Percentiles rank a stretch among this genome's conserved stretches.
Evolutionary conservation across 2,329 filamentous ascomycete genomes (phyloP).

Genomic region (Claviceps paspali): DNA sequence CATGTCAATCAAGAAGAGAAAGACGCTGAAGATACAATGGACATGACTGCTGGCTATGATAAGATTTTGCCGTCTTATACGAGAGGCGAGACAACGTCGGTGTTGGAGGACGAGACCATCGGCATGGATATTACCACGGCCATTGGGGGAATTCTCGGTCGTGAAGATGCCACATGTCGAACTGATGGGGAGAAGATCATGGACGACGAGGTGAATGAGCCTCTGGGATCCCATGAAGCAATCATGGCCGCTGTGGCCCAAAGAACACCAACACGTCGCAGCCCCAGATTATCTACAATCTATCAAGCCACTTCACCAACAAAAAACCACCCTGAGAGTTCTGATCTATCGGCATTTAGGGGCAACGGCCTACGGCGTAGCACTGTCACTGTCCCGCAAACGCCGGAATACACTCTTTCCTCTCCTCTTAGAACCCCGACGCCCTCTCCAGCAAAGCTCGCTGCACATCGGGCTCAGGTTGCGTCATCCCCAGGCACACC

Average conservation of each 20-base stretch:
- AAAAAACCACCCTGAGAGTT: slow-evolving; percentile 35
- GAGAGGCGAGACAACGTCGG: slow-evolving; percentile 17
- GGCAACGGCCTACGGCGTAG: slow-evolving; percentile 35
- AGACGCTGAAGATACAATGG: slow-evolving; percentile 20
- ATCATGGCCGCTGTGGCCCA: slow-evolving; percentile 14
- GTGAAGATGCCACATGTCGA: slow-evolving; percentile 14
- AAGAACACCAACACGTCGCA: slow-evolving; percentile 9
- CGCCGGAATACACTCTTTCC: slow-evolving; percentile 8
- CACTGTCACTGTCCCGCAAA: slow-evolving; percentile 20
- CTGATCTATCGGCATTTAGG: slow-evolving; percentile 37
- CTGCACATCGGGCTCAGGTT: slow-evolving; percentile 8
- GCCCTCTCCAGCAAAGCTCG: slow-evolving; percentile 12
- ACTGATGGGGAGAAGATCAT: slow-evolving; percentile 37
- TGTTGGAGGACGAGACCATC: slow-evolving; percentile 24
- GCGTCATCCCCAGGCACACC: not conserved
- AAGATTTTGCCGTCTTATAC: slow-evolving; percentile 28
- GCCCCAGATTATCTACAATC: slow-evolving; percentile 5
- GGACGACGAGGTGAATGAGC: slow-evolving; percentile 39
- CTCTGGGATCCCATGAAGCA: slow-evolving; percentile 28
- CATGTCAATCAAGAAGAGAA: slow-evolving; percentile 19
- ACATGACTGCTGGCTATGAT: slow-evolving; percentile 45
- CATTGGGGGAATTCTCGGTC: slow-evolving; percentile 44
- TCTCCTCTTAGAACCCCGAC: slow-evolving; percentile 8
- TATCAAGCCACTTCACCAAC: slow-evolving; percentile 17
- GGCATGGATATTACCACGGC: slow-evolving; percentile 55